Evolutionary conservation across 2,329 filamentous ascomycete species (phyloP).

Genomic region (Colletotrichum caudatum): DNA sequence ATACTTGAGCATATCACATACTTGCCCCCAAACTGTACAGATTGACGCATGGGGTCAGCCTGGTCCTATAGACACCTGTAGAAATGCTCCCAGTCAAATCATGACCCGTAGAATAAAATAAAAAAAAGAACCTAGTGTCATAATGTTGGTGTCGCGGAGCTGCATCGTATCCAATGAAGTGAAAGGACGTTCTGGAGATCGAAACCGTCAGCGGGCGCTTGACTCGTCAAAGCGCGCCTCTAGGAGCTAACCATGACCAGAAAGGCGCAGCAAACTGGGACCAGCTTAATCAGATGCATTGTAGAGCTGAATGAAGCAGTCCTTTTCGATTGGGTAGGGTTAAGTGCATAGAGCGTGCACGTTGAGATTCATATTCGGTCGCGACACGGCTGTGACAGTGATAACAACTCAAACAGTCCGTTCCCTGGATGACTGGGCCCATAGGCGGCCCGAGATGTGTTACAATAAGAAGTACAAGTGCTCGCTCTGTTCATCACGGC

Average conservation of each 20-base stretch:
- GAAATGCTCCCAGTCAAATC: neutral
- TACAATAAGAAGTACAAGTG: neutral
- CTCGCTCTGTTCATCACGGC: neutral
- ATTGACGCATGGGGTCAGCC: neutral
- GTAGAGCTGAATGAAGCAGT: conserved; percentile 1
- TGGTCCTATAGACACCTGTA: too few species aligned
- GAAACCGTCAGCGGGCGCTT: conserved; percentile 24
- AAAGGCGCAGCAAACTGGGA: neutral
- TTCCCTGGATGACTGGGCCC: conserved; percentile 3
- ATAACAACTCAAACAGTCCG: conserved; percentile 30
- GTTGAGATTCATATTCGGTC: conserved; percentile 11
- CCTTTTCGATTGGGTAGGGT: neutral
- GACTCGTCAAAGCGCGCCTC: conserved; percentile 1
- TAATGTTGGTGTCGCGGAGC: conserved; percentile 18
- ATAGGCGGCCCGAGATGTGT: neutral
- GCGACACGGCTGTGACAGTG: conserved; percentile 41
- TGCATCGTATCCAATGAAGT: conserved; percentile 14
- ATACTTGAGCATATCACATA: neutral
- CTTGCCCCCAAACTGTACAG: neutral
- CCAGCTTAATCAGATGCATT: neutral
- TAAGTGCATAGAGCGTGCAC: conserved; percentile 19
- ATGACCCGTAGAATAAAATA: neutral
- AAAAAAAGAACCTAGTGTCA: neutral
- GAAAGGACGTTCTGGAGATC: conserved; percentile 12
- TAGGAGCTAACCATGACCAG: neutral